phyloP scores from a whole-genome alignment of 768 basidiomycete genomes.

The Leccinum imitatum region DNA sequence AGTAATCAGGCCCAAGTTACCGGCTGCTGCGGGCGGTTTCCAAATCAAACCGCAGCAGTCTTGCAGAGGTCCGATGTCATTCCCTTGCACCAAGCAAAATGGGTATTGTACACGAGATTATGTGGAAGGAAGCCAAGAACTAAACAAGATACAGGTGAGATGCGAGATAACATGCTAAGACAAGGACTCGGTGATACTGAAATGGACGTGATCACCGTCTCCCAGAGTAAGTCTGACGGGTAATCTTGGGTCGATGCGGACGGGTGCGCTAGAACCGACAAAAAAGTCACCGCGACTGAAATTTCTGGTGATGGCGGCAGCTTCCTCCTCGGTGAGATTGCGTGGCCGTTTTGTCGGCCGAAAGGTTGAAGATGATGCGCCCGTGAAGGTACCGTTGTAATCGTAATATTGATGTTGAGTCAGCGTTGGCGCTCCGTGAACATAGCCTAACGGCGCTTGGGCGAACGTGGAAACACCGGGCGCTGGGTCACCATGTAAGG shows the following conservation, averaged over 20 bases:
- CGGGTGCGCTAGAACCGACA: constrained; percentile 76
- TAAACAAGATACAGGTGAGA: constrained; percentile 22
- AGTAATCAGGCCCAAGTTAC: not conserved
- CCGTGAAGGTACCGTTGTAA: constrained; percentile 66
- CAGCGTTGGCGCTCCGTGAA: constrained; percentile 44
- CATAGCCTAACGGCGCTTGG: constrained; percentile 39
- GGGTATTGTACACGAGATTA: constrained; percentile 24
- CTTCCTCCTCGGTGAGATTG: constrained; percentile 78
- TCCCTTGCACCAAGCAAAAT: constrained; percentile 8
- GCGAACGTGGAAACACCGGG: constrained; percentile 39
- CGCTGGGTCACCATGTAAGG: constrained; percentile 21
- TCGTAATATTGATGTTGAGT: constrained; percentile 71
- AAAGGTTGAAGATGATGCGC: constrained; percentile 72
- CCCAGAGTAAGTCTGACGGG: constrained; percentile 78
- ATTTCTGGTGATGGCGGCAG: constrained; percentile 80
- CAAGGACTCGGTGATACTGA: constrained; percentile 51
- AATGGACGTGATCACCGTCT: constrained; percentile 80
- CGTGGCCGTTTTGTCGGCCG: constrained; percentile 80
- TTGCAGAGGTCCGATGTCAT: constrained; percentile 3
- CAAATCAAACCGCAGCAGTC: not conserved
- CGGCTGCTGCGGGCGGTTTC: not conserved
- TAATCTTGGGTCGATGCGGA: constrained; percentile 78
- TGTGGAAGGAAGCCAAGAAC: constrained; percentile 8
- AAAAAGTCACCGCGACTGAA: constrained; percentile 82
- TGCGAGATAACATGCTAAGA: constrained; percentile 31